phyloP scores from a whole-genome alignment of 1,284 basidiomycete species.

The Puccinia hordei region DNA sequence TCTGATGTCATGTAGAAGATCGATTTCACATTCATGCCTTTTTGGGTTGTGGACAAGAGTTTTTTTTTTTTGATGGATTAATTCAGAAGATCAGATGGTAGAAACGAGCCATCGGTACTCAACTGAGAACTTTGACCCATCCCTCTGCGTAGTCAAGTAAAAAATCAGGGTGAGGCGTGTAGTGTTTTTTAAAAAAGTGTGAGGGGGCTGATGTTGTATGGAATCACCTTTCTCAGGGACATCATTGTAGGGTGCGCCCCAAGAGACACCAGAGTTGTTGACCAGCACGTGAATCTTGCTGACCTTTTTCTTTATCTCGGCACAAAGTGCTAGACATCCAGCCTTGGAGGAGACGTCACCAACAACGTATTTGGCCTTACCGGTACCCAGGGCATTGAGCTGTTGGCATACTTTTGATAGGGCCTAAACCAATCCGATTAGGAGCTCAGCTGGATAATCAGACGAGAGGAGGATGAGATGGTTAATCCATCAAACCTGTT shows the following conservation, averaged over 20 bases:
- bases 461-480: slow-evolving; percentile 2
- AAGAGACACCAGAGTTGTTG: slow-evolving; percentile 51
- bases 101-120: slow-evolving; percentile 1
- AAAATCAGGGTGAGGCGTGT: no score
- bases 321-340: slow-evolving; percentile 48
- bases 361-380: slow-evolving; percentile 45
- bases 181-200: no score
- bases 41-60: not conserved
- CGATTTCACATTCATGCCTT: slow-evolving; percentile 51
- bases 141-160: slow-evolving; percentile 22
- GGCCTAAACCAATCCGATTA: slow-evolving; percentile 10
- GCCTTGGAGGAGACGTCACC: slow-evolving; percentile 48
- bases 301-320: slow-evolving; percentile 46
- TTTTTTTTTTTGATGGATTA: not conserved
- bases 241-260: slow-evolving; percentile 50
- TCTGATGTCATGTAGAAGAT: slow-evolving; percentile 50
- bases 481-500: slow-evolving; percentile 20
- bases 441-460: not conserved
- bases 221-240: slow-evolving; percentile 51
- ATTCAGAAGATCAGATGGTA: not conserved
- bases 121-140: slow-evolving; percentile 48
- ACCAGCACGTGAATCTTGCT: slow-evolving; percentile 49
- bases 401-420: slow-evolving; percentile 41
- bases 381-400: slow-evolving; percentile 33
- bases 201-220: no score